phyloP scores from a whole-genome alignment of 148 eudicot species.

The Fagopyrum homotropicum region DNA sequence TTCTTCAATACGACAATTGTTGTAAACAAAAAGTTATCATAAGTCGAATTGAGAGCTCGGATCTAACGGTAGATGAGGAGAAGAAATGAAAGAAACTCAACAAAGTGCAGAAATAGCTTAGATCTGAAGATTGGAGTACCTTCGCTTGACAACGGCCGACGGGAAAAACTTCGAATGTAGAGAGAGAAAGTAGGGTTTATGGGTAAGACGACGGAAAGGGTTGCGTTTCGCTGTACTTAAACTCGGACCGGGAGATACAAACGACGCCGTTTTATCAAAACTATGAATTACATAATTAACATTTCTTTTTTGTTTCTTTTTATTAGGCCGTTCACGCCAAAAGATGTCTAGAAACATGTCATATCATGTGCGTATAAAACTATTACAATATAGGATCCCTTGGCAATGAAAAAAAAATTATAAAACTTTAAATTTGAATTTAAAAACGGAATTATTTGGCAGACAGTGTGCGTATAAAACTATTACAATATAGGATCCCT shows the following conservation, averaged over 20 bases:
- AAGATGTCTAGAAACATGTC: too few species aligned
- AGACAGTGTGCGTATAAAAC: too few species aligned
- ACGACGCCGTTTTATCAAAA: slow-evolving; percentile 5
- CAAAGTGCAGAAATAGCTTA: background rate
- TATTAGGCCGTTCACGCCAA: too few species aligned
- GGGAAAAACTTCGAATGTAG: background rate
- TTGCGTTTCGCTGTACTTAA: background rate
- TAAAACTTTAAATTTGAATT: too few species aligned
- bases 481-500: too few species aligned
- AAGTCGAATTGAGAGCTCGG: background rate
- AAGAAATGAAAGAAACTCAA: background rate
- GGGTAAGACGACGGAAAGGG: background rate
- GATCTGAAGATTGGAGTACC: slow-evolving; percentile 1
- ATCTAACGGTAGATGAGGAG: background rate
- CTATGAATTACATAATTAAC: too few species aligned
- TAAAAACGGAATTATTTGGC: too few species aligned
- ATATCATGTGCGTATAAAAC: too few species aligned
- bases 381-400: too few species aligned
- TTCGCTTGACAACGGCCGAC: slow-evolving; percentile 2
- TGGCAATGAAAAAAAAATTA: too few species aligned
- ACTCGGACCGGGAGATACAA: background rate
- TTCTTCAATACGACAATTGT: background rate
- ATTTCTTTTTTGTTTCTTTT: too few species aligned
- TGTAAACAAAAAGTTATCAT: background rate
- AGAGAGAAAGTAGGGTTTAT: slow-evolving; percentile 1